Evolutionary conservation across 768 basidiomycete species (phyloP).

Genomic region (Hydnomerulius pinastri): DNA sequence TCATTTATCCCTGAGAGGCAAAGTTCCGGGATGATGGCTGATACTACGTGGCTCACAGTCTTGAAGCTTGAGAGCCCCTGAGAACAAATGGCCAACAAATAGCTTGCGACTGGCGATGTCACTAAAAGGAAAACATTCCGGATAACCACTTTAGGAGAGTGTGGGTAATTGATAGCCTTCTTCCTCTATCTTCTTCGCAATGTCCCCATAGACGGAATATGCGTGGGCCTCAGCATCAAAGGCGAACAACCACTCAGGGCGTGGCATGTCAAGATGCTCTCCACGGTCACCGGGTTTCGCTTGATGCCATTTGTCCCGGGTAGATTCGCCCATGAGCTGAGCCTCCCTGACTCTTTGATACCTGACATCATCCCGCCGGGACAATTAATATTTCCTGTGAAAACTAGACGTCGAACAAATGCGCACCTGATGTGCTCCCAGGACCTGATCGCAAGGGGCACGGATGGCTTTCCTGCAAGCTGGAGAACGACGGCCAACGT

Average conservation of each 20-base stretch:
- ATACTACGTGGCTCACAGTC: no score
- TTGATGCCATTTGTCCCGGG: constrained; percentile 24
- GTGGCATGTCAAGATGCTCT: constrained; percentile 17
- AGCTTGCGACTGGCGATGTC: no score
- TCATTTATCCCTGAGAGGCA: neutral
- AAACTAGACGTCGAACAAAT: neutral
- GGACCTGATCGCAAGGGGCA: constrained; percentile 1
- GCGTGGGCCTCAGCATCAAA: constrained; percentile 24
- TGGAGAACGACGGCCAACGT: constrained; percentile 34
- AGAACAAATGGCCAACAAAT: no score
- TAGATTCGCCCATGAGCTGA: constrained; percentile 22
- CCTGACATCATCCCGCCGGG: constrained; percentile 1
- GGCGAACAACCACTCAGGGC: constrained; percentile 25
- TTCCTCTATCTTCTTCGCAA: constrained; percentile 12
- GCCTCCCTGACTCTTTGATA: constrained; percentile 21
- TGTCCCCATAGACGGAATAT: constrained; percentile 12
- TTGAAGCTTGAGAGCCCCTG: neutral
- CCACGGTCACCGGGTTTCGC: constrained; percentile 13
- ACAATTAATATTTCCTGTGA: neutral
- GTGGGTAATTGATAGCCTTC: no score
- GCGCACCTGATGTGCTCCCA: constrained; percentile 6
- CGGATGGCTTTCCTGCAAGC: neutral
- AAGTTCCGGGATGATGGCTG: neutral
- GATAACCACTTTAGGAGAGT: no score
- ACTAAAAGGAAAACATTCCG: neutral